Evolutionary conservation across 495 filamentous ascomycete species (phyloP).

Genomic region (Talaromyces proteolyticus): DNA sequence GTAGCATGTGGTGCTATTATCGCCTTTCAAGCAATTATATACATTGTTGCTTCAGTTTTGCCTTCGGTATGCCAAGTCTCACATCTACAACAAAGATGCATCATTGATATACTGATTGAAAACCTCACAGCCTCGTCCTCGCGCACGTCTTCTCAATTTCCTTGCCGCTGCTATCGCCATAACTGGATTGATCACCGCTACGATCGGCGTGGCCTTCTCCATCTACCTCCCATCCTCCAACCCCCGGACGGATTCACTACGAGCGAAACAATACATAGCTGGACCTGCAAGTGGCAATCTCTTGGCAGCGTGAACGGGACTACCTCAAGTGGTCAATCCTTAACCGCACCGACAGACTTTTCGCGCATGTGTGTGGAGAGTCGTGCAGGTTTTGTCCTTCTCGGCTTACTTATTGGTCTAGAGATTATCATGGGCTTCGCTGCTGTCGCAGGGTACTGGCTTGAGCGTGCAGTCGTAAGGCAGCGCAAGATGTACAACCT

Average conservation of each 20-base stretch:
- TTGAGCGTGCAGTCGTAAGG: constrained; percentile 31
- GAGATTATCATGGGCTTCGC: constrained; percentile 36
- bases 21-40: constrained; percentile 28
- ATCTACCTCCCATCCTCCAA: constrained; percentile 35
- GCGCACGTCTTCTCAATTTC: constrained; percentile 32
- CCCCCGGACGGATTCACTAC: constrained; percentile 28
- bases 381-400: constrained; percentile 31
- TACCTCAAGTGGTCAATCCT: constrained; percentile 1
- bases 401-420: constrained; percentile 36
- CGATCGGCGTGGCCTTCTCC: constrained; percentile 34
- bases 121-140: constrained; percentile 25
- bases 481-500: constrained; percentile 12
- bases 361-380: constrained; percentile 35
- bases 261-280: constrained; percentile 42
- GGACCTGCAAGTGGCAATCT: constrained; percentile 47
- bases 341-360: constrained; percentile 30
- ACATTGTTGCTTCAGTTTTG: constrained; percentile 33
- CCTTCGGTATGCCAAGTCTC: constrained; percentile 43
- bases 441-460: constrained; percentile 31
- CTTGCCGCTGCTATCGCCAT: constrained; percentile 25
- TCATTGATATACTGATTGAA: not conserved
- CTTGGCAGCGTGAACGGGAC: constrained; percentile 4
- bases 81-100: not conserved
- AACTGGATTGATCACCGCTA: constrained; percentile 32
- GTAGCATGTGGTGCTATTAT: constrained; percentile 40